A percentile compares a stretch with the other conserved stretches of the same genome.
Evolutionary conservation across 495 filamentous ascomycete species (phyloP).

Genomic region (Cryomyces minteri): DNA sequence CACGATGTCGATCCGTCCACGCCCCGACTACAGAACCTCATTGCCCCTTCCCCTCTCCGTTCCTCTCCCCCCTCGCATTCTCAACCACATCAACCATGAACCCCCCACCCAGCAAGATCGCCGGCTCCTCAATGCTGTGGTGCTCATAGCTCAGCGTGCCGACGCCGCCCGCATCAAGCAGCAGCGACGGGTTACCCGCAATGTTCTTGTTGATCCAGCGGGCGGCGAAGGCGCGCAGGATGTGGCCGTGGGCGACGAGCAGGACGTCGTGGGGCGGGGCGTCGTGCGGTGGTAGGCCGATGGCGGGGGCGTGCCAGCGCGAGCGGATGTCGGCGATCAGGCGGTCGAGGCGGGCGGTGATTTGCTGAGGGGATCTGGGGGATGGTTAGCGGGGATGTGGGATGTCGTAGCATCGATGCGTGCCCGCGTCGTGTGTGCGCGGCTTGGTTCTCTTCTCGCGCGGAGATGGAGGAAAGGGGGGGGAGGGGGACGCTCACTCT

Average conservation of each 20-base stretch:
- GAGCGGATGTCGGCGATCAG: conserved; percentile 20
- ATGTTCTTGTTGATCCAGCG: conserved; percentile 15
- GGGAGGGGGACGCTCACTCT: conserved; percentile 27
- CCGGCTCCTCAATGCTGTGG: conserved; percentile 45
- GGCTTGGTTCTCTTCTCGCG: not conserved
- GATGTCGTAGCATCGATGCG: too few species aligned
- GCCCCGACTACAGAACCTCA: too few species aligned
- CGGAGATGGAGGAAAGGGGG: not conserved
- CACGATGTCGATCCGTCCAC: too few species aligned
- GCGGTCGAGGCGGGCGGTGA: conserved; percentile 18
- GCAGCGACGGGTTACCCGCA: conserved; percentile 18
- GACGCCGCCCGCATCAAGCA: conserved; percentile 31
- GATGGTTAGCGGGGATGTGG: too few species aligned
- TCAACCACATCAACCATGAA: conserved; percentile 38
- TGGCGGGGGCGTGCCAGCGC: conserved; percentile 16
- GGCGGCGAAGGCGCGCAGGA: conserved; percentile 19
- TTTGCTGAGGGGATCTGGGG: conserved; percentile 17
- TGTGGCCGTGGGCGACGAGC: conserved; percentile 25
- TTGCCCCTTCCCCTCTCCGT: too few species aligned
- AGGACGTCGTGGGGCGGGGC: conserved; percentile 20
- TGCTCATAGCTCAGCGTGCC: conserved; percentile 50
- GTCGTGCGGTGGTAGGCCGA: conserved; percentile 13
- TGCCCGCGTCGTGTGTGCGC: not conserved
- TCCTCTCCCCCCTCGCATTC: conserved; percentile 12
- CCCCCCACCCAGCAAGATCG: conserved; percentile 46